phyloP scores from a whole-genome alignment of 129 eudicot species.

The Oenanthe sinensis region DNA sequence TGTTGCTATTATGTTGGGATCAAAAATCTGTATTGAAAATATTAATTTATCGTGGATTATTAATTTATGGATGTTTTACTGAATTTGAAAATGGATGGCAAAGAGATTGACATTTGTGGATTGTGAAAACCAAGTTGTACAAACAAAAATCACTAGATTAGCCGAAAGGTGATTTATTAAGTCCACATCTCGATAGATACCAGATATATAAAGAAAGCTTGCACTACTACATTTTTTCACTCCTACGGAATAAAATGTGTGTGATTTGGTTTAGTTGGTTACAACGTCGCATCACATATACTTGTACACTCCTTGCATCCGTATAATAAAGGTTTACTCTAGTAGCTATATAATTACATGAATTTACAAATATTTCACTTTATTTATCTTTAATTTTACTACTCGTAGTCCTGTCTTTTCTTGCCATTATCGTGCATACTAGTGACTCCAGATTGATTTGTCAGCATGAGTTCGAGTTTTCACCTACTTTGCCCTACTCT shows the following conservation, averaged over 20 bases:
- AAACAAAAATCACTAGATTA: background rate
- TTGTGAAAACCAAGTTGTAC: background rate
- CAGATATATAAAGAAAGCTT: background rate
- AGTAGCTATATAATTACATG: background rate
- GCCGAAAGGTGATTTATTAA: slow-evolving; percentile 1
- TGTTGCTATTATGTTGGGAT: too few relatives aligned
- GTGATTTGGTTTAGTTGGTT: background rate
- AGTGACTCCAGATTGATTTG: background rate
- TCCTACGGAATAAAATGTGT: background rate
- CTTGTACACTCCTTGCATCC: background rate
- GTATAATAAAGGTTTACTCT: background rate
- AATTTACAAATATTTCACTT: background rate
- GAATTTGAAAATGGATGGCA: too few relatives aligned
- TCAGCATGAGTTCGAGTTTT: background rate
- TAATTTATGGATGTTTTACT: too few relatives aligned
- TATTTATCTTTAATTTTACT: background rate
- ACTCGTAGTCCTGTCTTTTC: background rate
- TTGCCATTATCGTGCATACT: background rate
- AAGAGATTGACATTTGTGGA: background rate
- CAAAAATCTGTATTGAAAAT: too few relatives aligned
- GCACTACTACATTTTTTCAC: background rate
- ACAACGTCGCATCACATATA: background rate
- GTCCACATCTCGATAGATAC: background rate
- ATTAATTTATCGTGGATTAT: too few relatives aligned
- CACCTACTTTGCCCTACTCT: background rate